Percentiles rank a stretch among this genome's conserved stretches.
These are phyloP conservation scores for Exophiala lecanii-corni DNA, from an alignment of 2,329 filamentous ascomycete species.

Conservation along the genomic window DNA sequence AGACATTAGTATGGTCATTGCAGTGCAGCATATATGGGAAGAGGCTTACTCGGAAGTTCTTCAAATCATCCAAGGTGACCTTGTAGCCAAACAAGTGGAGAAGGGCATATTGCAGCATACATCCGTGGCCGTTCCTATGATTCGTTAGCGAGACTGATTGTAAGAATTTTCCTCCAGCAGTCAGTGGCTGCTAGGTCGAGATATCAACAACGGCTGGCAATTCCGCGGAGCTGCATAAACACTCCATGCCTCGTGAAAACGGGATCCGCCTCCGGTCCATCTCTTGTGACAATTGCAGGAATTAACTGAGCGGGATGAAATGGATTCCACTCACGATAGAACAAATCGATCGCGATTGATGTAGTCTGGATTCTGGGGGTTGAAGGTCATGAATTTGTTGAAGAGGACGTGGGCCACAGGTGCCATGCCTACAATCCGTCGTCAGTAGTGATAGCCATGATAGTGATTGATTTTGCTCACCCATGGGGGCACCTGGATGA, in stretches of 20 bases:
- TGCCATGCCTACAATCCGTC: slow-evolving; percentile 61
- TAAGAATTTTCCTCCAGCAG: too few species aligned
- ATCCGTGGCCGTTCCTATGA: slow-evolving; percentile 88
- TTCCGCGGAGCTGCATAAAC: neutral
- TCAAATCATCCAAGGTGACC: slow-evolving; percentile 83
- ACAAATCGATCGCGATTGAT: slow-evolving; percentile 97
- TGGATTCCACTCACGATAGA: slow-evolving; percentile 94
- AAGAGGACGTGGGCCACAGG: slow-evolving; percentile 94
- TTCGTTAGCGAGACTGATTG: too few species aligned
- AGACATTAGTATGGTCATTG: slow-evolving; percentile 37
- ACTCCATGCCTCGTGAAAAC: neutral
- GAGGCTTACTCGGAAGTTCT: slow-evolving; percentile 83
- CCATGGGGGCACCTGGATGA: slow-evolving; percentile 97
- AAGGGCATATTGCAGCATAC: slow-evolving; percentile 98
- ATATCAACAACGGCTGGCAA: neutral
- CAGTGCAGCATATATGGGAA: slow-evolving; percentile 39
- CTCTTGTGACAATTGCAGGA: neutral
- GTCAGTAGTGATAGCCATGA: neutral
- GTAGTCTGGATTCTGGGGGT: slow-evolving; percentile 98
- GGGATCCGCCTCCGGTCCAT: neutral
- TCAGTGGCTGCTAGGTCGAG: slow-evolving; percentile 7
- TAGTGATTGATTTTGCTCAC: slow-evolving; percentile 9
- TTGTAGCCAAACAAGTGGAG: slow-evolving; percentile 94
- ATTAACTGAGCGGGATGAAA: neutral
- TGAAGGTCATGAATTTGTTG: slow-evolving; percentile 99